Conservation (phyloP, 2,329 filamentous ascomycete genomes). For the Podosphaera fusca region DNA sequence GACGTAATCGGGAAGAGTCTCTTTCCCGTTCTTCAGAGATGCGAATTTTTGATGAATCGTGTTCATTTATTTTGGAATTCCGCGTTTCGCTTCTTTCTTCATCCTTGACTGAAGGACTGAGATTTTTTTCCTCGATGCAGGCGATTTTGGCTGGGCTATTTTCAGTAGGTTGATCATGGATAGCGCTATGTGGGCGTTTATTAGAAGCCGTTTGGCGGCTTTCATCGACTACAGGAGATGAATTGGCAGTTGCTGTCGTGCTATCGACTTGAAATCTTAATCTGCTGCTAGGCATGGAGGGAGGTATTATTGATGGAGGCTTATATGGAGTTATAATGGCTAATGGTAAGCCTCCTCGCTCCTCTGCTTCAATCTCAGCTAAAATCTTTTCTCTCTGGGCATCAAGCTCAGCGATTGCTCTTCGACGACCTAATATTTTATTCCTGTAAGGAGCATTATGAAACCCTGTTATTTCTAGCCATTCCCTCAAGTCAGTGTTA, state of each 20-base stretch:
- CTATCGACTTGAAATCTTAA: conserved; percentile 3
- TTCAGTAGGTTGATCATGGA: conserved; percentile 7
- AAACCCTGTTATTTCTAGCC: conserved; percentile 17
- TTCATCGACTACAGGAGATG: conserved; percentile 3
- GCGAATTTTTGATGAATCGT: conserved; percentile 5
- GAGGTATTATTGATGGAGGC: conserved; percentile 9
- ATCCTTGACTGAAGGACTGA: conserved; percentile 5
- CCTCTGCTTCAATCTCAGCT: conserved; percentile 12
- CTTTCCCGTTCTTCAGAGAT: conserved; percentile 7
- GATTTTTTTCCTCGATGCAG: conserved; percentile 9
- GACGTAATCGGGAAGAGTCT: conserved; percentile 5
- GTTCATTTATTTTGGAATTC: conserved; percentile 9
- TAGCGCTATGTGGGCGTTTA: conserved; percentile 13
- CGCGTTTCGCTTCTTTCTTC: conserved; percentile 7
- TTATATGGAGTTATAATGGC: background rate
- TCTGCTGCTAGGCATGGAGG: conserved; percentile 8
- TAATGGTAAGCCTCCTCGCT: conserved; percentile 7
- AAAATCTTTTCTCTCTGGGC: conserved; percentile 13
- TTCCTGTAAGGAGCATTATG: conserved; percentile 16
- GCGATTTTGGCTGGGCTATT: conserved; percentile 7
- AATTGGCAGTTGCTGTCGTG: background rate
- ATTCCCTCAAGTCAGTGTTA: conserved; percentile 16
- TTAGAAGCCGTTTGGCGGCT: conserved; percentile 9
- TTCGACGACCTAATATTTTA: conserved; percentile 12
- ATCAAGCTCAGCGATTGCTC: conserved; percentile 15